A percentile compares a stretch with the other conserved stretches of the same genome.
These are phyloP conservation scores for Metschnikowia drakensbergensis DNA, from an alignment of 805 yeast genomes.

Conservation along the genomic window DNA sequence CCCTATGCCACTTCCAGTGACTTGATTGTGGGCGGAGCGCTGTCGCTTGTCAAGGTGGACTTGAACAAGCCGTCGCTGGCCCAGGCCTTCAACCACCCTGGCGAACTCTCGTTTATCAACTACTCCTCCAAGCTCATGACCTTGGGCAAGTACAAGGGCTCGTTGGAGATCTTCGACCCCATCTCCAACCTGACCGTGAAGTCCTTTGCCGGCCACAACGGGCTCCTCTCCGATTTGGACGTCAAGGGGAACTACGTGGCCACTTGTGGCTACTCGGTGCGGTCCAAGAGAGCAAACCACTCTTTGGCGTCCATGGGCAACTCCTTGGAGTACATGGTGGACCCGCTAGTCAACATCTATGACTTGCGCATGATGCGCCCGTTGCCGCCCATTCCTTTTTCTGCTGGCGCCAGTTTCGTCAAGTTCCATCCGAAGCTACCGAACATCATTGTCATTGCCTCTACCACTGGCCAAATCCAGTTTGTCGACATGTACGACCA, in stretches of 20 bases:
- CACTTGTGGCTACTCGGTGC: conserved; percentile 75
- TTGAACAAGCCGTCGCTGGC: conserved; percentile 27
- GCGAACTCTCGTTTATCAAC: conserved; percentile 46
- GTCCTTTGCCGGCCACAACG: conserved; percentile 56
- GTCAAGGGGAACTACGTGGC: conserved; percentile 62
- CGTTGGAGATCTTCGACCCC: conserved; percentile 63
- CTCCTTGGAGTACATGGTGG: conserved; percentile 39
- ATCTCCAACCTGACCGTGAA: conserved; percentile 43
- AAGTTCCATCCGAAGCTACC: conserved; percentile 84
- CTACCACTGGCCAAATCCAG: conserved; percentile 78
- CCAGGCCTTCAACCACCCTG: conserved; percentile 35
- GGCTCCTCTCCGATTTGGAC: conserved; percentile 60
- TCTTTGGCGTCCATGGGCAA: conserved; percentile 7
- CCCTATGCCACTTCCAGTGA: conserved; percentile 30
- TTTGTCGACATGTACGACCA: conserved; percentile 82
- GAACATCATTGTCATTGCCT: conserved; percentile 68
- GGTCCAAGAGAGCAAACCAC: conserved; percentile 46
- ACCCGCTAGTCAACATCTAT: conserved; percentile 78
- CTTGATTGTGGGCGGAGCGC: conserved; percentile 27
- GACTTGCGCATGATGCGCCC: conserved; percentile 73
- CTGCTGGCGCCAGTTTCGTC: conserved; percentile 83
- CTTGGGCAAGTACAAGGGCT: conserved; percentile 57
- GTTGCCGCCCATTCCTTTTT: conserved; percentile 77
- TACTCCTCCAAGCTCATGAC: conserved; percentile 48
- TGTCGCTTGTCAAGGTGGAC: conserved; percentile 30